Conservation (phyloP, 2,329 filamentous ascomycete species). For the Thelonectria rubi region DNA sequence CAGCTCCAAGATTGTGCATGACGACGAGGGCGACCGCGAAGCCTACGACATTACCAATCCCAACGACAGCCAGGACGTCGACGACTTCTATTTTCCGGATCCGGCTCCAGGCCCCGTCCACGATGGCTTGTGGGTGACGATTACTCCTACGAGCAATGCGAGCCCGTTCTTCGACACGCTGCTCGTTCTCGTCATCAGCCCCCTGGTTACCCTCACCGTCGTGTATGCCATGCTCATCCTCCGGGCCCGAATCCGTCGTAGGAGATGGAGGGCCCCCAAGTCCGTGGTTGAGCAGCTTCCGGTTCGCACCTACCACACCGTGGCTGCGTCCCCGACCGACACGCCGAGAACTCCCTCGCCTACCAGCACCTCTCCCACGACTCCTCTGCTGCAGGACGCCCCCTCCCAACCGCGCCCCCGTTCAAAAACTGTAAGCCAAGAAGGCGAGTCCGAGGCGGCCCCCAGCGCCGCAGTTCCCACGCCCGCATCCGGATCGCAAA, state of each 20-base stretch:
- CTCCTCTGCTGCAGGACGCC: constrained; percentile 76
- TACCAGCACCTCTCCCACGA: constrained; percentile 74
- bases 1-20: constrained; percentile 29
- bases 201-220: constrained; percentile 88
- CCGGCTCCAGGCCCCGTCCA: constrained; percentile 47
- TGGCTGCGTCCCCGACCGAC: constrained; percentile 67
- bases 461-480: constrained; percentile 54
- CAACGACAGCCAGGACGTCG: constrained; percentile 33
- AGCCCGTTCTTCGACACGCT: constrained; percentile 97
- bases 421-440: constrained; percentile 68
- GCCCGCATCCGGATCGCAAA: constrained; percentile 47
- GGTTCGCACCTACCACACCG: constrained; percentile 93
- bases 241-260: constrained; percentile 85
- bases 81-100: constrained; percentile 34
- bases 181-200: constrained; percentile 94
- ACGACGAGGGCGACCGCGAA: constrained; percentile 39
- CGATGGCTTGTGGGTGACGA: constrained; percentile 94
- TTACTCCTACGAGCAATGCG: constrained; percentile 88
- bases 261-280: constrained; percentile 97
- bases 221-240: constrained; percentile 91
- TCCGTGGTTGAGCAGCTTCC: constrained; percentile 94
- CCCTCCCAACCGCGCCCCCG: constrained; percentile 65
- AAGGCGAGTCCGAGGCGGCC: constrained; percentile 57
- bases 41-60: constrained; percentile 39
- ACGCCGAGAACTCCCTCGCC: constrained; percentile 69